phyloP scores from a whole-genome alignment of 2,329 filamentous ascomycete species.

The Shiraia sp. region DNA sequence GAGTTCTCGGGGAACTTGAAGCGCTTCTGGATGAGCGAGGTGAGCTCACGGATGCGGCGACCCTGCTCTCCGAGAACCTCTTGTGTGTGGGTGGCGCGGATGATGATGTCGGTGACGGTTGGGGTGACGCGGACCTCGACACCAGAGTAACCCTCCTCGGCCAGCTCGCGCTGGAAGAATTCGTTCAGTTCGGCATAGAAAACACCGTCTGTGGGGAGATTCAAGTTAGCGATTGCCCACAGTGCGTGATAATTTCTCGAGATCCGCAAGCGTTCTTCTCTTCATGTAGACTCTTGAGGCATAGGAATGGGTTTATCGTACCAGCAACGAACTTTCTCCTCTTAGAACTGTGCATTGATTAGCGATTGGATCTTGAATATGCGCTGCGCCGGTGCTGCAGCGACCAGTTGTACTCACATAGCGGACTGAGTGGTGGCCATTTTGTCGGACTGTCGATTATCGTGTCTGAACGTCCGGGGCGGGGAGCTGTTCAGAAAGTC shows the following conservation, averaged over 20 bases:
- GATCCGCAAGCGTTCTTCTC: neutral
- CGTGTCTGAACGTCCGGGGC: slow-evolving; percentile 40
- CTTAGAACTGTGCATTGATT: slow-evolving; percentile 68
- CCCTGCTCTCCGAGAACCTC: slow-evolving; percentile 99
- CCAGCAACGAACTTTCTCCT: slow-evolving; percentile 70
- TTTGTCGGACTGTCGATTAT: slow-evolving; percentile 40
- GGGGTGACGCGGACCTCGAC: slow-evolving; percentile 99
- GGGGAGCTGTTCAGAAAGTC: slow-evolving; percentile 35
- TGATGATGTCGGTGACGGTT: slow-evolving; percentile 99
- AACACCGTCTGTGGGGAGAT: slow-evolving; percentile 73
- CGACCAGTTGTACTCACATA: slow-evolving; percentile 40
- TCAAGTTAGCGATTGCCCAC: slow-evolving; percentile 27
- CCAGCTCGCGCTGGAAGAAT: slow-evolving; percentile 99
- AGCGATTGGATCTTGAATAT: slow-evolving; percentile 25
- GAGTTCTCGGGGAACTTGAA: slow-evolving; percentile 99
- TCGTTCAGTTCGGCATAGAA: slow-evolving; percentile 99
- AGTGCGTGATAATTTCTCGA: slow-evolving; percentile 15
- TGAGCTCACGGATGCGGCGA: slow-evolving; percentile 99
- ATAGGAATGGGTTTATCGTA: slow-evolving; percentile 36
- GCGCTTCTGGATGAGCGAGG: slow-evolving; percentile 99
- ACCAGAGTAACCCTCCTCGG: slow-evolving; percentile 99
- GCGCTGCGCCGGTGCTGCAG: slow-evolving; percentile 4
- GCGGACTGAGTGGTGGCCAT: slow-evolving; percentile 49
- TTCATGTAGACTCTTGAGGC: slow-evolving; percentile 8
- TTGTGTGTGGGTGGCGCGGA: slow-evolving; percentile 99